phyloP scores from a whole-genome alignment of 768 basidiomycete genomes.

The Kockovaella imperatae region DNA sequence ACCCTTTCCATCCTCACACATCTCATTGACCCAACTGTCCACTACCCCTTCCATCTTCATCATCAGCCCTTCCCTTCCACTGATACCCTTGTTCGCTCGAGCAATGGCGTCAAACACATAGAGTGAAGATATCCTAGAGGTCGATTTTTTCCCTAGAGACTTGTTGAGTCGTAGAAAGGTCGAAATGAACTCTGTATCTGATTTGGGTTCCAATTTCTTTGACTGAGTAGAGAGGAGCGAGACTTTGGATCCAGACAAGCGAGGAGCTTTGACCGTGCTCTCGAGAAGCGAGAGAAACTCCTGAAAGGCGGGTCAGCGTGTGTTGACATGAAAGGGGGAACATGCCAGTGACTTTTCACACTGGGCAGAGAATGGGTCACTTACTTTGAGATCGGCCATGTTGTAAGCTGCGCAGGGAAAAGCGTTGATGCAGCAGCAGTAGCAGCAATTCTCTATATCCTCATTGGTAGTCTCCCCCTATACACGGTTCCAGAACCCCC shows the following conservation, averaged over 20 bases:
- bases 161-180: constrained; percentile 84
- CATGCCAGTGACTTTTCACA: too few relatives aligned
- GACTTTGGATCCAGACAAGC: constrained; percentile 82
- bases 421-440: too few relatives aligned
- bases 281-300: constrained; percentile 72
- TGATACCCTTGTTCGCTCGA: constrained; percentile 49
- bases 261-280: constrained; percentile 71
- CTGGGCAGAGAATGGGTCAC: too few relatives aligned
- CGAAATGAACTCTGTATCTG: constrained; percentile 67
- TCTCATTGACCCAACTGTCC: constrained; percentile 80
- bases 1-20: constrained; percentile 53
- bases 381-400: constrained; percentile 13
- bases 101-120: constrained; percentile 91
- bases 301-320: constrained; percentile 46
- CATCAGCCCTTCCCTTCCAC: constrained; percentile 49
- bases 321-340: constrained; percentile 1
- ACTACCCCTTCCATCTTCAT: constrained; percentile 83
- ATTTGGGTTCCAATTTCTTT: constrained; percentile 69
- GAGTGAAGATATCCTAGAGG: constrained; percentile 68
- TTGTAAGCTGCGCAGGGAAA: not conserved
- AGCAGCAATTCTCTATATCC: too few relatives aligned
- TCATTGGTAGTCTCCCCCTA: too few relatives aligned
- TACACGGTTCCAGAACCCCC: too few relatives aligned
- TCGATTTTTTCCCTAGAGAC: constrained; percentile 54
- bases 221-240: constrained; percentile 65